Percentiles rank a stretch among this genome's conserved stretches.
Conservation (phyloP, 495 filamentous ascomycete species). For the Hypoxylon lienhwacheense region DNA sequence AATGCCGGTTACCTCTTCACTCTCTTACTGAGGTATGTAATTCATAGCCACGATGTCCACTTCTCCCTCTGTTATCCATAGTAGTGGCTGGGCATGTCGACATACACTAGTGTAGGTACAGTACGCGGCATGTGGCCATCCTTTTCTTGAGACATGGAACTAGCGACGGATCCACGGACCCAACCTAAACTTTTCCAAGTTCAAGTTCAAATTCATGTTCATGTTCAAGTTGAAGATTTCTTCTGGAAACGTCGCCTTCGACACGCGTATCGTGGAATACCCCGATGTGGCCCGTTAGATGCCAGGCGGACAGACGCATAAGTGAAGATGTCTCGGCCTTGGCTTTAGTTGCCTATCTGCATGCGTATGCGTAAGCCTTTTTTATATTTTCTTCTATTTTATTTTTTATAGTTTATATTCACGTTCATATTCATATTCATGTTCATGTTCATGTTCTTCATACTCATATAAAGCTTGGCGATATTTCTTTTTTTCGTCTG, state of each 20-base stretch:
- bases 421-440: too few relatives aligned
- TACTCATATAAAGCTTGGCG: conserved; percentile 26
- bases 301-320: conserved; percentile 3
- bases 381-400: too few relatives aligned
- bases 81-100: too few relatives aligned
- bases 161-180: too few relatives aligned
- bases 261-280: conserved; percentile 34
- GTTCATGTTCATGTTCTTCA: too few relatives aligned
- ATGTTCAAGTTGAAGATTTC: background rate
- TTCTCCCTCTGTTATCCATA: background rate
- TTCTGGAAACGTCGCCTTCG: conserved; percentile 21
- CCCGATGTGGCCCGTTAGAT: conserved; percentile 31
- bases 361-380: conserved; percentile 24
- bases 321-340: too few relatives aligned
- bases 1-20: conserved; percentile 17
- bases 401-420: too few relatives aligned
- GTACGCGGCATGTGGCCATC: conserved; percentile 21
- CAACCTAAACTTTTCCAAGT: conserved; percentile 14
- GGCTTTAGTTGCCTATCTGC: conserved; percentile 4
- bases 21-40: conserved; percentile 10
- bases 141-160: conserved; percentile 17
- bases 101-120: too few relatives aligned
- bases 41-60: conserved; percentile 13
- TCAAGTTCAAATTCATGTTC: background rate
- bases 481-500: conserved; percentile 3